These are phyloP conservation scores for Andrographis paniculata DNA, from an alignment of 305 asterid genomes.

Conservation along the genomic window DNA sequence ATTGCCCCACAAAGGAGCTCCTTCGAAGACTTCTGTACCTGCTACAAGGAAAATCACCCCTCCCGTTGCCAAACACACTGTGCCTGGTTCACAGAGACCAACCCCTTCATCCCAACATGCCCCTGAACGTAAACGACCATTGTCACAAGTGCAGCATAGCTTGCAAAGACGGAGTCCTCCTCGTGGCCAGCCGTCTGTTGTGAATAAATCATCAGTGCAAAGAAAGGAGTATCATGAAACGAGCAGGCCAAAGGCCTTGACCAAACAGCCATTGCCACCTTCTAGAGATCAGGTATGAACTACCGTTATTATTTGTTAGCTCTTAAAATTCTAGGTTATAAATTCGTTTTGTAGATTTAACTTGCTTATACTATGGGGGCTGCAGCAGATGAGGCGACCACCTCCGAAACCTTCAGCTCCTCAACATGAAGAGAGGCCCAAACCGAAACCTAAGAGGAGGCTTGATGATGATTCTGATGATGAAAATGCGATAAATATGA, in stretches of 20 bases:
- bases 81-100: conserved; percentile 28
- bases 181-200: conserved; percentile 26
- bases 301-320: background rate
- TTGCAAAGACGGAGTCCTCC: conserved; percentile 26
- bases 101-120: conserved; percentile 24
- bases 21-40: conserved; percentile 34
- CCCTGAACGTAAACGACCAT: conserved; percentile 27
- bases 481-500: conserved; percentile 33
- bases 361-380: no score
- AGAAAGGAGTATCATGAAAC: conserved; percentile 32
- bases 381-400: conserved; percentile 38
- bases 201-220: conserved; percentile 36
- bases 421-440: conserved; percentile 29
- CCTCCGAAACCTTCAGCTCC: conserved; percentile 31
- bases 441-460: conserved; percentile 44
- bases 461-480: conserved; percentile 39
- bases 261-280: conserved; percentile 38
- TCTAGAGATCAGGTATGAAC: conserved; percentile 41
- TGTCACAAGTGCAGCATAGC: conserved; percentile 25
- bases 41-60: conserved; percentile 29
- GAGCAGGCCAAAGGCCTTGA: conserved; percentile 36
- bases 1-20: conserved; percentile 29
- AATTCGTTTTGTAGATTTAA: no score
- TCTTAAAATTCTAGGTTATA: no score
- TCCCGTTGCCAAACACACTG: conserved; percentile 27